These are phyloP conservation scores for Boechera stricta DNA, from an alignment of 345 rosid species.

Conservation along the genomic window DNA sequence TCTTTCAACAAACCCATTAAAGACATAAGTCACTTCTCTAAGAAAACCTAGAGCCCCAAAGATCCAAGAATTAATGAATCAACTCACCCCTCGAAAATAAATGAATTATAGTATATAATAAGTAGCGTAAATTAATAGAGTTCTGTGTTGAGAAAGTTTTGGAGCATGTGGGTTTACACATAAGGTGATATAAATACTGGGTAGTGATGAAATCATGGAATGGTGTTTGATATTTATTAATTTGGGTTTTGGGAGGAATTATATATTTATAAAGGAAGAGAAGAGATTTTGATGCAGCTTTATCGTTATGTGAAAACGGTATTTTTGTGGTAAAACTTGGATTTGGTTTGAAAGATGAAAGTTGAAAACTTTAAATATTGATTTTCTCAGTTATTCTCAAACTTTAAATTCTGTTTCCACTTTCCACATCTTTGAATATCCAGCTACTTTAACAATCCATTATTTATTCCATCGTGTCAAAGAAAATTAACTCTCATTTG, in stretches of 20 bases:
- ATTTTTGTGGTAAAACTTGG: slow-evolving; percentile 32
- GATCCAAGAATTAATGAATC: slow-evolving; percentile 35
- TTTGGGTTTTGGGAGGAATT: background rate
- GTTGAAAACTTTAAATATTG: slow-evolving; percentile 32
- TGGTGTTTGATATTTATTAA: background rate
- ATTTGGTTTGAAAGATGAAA: slow-evolving; percentile 53
- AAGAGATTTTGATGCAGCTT: slow-evolving; percentile 51
- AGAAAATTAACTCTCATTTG: slow-evolving; percentile 2
- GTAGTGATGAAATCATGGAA: slow-evolving; percentile 74
- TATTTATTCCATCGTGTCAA: slow-evolving; percentile 5
- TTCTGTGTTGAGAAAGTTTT: slow-evolving; percentile 53
- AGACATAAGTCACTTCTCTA: slow-evolving; percentile 46
- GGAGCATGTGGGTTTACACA: slow-evolving; percentile 64
- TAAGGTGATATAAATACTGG: slow-evolving; percentile 55
- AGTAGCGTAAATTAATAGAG: slow-evolving; percentile 37
- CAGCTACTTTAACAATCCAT: slow-evolving; percentile 15
- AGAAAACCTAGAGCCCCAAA: slow-evolving; percentile 44
- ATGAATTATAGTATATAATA: slow-evolving; percentile 10
- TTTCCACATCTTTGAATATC: slow-evolving; percentile 3
- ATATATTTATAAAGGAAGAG: slow-evolving; percentile 35
- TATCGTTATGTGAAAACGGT: slow-evolving; percentile 32
- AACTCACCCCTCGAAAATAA: slow-evolving; percentile 22
- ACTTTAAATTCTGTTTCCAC: background rate
- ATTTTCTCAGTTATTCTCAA: slow-evolving; percentile 27
- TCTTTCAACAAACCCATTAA: slow-evolving; percentile 50